Evolutionary conservation across 2,329 filamentous ascomycete genomes (phyloP).

Genomic region (Herpotrichia juniperi): DNA sequence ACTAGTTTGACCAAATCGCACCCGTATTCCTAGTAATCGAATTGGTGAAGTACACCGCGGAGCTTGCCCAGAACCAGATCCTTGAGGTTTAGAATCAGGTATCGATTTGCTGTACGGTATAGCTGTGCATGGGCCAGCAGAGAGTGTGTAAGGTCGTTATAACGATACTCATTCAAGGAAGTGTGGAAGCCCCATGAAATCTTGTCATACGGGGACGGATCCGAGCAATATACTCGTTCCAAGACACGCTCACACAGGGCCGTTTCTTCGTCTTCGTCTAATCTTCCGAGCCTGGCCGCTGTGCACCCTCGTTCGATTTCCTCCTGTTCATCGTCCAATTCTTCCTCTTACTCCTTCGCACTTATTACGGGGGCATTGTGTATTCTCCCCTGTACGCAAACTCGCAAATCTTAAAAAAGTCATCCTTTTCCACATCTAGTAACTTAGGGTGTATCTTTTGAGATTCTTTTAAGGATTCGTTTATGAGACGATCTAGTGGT

Average conservation of each 20-base stretch:
- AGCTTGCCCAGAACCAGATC: background rate
- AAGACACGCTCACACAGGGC: too few relatives aligned
- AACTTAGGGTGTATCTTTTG: constrained; percentile 2
- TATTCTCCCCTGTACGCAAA: constrained; percentile 17
- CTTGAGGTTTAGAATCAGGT: background rate
- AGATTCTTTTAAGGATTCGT: constrained; percentile 9
- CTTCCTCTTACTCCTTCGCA: too few relatives aligned
- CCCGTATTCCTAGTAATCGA: background rate
- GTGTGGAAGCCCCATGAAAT: too few relatives aligned
- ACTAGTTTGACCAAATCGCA: background rate
- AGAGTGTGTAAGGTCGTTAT: constrained; percentile 11
- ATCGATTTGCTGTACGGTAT: constrained; percentile 8
- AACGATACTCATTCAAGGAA: background rate
- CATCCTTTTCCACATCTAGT: constrained; percentile 6
- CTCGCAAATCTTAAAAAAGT: constrained; percentile 14
- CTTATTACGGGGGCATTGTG: background rate
- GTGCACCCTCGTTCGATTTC: too few relatives aligned
- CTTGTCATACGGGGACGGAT: too few relatives aligned
- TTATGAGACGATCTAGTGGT: constrained; percentile 7
- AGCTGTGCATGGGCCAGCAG: constrained; percentile 17
- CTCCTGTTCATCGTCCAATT: too few relatives aligned
- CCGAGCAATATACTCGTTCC: too few relatives aligned
- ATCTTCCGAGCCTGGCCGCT: too few relatives aligned
- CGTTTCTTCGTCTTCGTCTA: too few relatives aligned
- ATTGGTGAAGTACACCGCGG: background rate